Evolutionary conservation across 2,329 filamentous ascomycete genomes (phyloP).

Genomic region (Dryadomyces sulphureus): DNA sequence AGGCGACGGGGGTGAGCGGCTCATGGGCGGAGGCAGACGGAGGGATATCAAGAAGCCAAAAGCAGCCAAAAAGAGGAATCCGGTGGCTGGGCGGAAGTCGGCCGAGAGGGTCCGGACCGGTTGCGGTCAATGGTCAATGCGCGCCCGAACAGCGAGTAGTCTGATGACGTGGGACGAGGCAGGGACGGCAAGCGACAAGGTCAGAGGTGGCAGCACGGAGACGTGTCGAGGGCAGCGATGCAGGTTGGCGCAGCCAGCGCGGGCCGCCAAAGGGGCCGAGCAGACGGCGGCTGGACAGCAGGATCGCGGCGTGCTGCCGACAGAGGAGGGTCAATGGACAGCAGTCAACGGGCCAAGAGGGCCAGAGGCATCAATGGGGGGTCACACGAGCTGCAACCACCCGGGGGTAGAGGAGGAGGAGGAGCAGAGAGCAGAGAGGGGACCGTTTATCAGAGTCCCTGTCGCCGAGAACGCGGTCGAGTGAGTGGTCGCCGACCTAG

Average conservation of each 20-base stretch:
- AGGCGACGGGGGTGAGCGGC: no score
- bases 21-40: no score
- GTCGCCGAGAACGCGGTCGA: background rate
- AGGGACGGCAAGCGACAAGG: background rate
- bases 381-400: background rate
- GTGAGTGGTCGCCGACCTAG: conserved; percentile 6
- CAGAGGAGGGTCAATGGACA: background rate
- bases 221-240: background rate
- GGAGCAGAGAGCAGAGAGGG: no score
- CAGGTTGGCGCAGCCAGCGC: background rate
- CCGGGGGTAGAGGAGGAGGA: background rate
- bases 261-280: background rate
- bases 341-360: no score
- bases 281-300: background rate
- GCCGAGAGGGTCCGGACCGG: no score
- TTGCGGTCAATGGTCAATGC: background rate
- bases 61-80: no score
- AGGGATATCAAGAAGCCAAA: no score
- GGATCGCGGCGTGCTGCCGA: background rate
- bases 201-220: background rate
- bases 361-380: background rate
- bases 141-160: background rate
- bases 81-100: no score
- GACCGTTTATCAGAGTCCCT: no score
- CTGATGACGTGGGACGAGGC: background rate